Percentiles rank a stretch among this genome's conserved stretches.
Evolutionary conservation across 2,329 filamentous ascomycete genomes (phyloP).

Genomic region (Penicillium sp.): DNA sequence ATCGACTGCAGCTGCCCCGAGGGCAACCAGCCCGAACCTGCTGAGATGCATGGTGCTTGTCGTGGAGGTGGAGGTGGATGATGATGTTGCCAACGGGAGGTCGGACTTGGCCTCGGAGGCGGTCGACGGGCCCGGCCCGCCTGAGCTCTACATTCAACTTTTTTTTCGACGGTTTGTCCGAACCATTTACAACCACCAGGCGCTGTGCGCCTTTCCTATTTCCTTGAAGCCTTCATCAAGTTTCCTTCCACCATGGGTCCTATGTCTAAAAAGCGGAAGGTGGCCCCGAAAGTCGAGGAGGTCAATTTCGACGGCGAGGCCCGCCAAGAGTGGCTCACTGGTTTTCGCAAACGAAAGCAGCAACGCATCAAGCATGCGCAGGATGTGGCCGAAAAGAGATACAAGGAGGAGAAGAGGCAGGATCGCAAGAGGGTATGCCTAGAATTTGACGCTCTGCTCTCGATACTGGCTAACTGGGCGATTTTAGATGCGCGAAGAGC

Average conservation of each 20-base stretch:
- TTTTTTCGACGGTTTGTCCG: slow-evolving; percentile 10
- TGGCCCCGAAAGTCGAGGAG: slow-evolving; percentile 62
- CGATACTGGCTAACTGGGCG: slow-evolving; percentile 6
- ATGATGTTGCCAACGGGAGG: slow-evolving; percentile 32
- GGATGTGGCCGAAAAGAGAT: slow-evolving; percentile 73
- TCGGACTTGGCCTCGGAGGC: slow-evolving; percentile 34
- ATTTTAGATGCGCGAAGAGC: slow-evolving; percentile 73
- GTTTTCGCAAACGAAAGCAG: slow-evolving; percentile 93
- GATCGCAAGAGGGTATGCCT: slow-evolving; percentile 69
- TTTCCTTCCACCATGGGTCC: slow-evolving; percentile 48
- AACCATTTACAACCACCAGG: slow-evolving; percentile 2
- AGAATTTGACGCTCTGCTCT: background rate
- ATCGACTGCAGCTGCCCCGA: slow-evolving; percentile 58
- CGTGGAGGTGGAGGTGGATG: slow-evolving; percentile 21
- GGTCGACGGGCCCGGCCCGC: slow-evolving; percentile 33
- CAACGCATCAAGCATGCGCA: slow-evolving; percentile 82
- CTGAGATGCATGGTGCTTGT: slow-evolving; percentile 42
- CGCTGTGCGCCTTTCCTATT: background rate
- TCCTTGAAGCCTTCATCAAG: background rate
- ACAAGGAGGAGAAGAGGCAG: slow-evolving; percentile 71
- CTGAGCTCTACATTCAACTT: slow-evolving; percentile 28
- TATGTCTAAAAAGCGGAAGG: slow-evolving; percentile 66
- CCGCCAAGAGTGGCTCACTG: slow-evolving; percentile 84
- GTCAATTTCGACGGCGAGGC: slow-evolving; percentile 79
- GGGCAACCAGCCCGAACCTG: slow-evolving; percentile 47